Evolutionary conservation across 305 asterid genomes (phyloP).

Genomic region (Solanum hybrid): DNA sequence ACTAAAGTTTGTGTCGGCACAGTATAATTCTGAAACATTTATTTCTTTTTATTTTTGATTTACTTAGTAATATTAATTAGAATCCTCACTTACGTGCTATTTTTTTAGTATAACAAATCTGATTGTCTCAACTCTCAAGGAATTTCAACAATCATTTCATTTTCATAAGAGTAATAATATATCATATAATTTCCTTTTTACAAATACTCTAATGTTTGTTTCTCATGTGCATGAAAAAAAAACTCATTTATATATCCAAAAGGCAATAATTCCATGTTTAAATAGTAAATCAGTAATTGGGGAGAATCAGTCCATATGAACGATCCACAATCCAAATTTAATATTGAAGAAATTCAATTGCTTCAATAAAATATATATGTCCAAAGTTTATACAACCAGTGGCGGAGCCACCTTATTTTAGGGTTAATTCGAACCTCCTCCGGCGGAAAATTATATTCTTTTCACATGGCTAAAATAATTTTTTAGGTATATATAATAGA

Average conservation of each 20-base stretch:
- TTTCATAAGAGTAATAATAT: no score
- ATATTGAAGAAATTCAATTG: background rate
- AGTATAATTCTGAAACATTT: background rate
- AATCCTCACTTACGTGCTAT: background rate
- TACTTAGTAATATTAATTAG: background rate
- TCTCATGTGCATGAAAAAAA: background rate
- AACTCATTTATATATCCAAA: background rate
- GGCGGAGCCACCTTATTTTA: no score
- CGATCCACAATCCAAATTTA: no score
- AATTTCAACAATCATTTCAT: background rate
- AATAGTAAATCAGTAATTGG: background rate
- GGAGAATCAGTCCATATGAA: background rate
- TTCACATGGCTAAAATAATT: no score
- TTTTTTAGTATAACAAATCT: background rate
- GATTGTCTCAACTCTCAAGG: background rate
- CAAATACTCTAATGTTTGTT: background rate
- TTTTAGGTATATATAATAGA: no score
- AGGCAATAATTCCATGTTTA: background rate
- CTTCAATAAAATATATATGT: background rate
- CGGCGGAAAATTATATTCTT: no score
- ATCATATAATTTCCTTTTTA: background rate
- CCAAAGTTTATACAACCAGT: no score
- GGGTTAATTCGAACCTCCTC: no score
- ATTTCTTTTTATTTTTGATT: background rate
- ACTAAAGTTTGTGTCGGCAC: background rate